These are phyloP conservation scores for Elsinoe ampelina DNA, from an alignment of 2,329 filamentous ascomycete species.

Conservation along the genomic window DNA sequence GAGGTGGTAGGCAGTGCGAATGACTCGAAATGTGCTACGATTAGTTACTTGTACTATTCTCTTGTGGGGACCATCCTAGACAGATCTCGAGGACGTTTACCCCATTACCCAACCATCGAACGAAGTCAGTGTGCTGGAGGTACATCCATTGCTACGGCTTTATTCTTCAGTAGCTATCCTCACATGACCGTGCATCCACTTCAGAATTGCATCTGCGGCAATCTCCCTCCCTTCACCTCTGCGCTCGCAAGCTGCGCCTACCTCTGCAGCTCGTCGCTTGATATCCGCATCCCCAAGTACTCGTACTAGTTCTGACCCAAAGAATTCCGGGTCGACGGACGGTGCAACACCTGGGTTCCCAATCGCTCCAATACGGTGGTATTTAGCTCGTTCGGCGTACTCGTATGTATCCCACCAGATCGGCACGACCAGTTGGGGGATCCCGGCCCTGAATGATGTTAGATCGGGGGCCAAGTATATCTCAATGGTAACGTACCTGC, in stretches of 20 bases:
- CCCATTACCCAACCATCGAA: no score
- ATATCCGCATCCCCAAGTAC: neutral
- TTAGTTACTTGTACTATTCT: no score
- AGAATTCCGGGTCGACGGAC: neutral
- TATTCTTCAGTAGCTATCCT: neutral
- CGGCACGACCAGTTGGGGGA: conserved; percentile 10
- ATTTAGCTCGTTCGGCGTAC: conserved; percentile 11
- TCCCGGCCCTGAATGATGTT: conserved; percentile 3
- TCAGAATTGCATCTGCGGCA: neutral
- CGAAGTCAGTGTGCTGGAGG: neutral
- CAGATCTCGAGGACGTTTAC: no score
- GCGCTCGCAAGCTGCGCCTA: neutral
- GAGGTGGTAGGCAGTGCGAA: neutral
- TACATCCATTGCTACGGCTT: neutral
- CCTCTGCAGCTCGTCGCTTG: neutral
- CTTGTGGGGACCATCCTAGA: no score
- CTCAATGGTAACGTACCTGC: neutral
- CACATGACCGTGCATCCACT: neutral
- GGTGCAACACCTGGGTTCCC: conserved; percentile 9
- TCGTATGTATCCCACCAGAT: conserved; percentile 15
- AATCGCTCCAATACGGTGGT: conserved; percentile 1
- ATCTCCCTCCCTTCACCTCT: conserved; percentile 7
- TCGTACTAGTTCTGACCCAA: conserved; percentile 1
- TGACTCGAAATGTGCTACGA: neutral
- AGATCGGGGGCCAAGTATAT: neutral